Base-by-base conservation (phyloP, 1,139 yeast genomes). In the Blastobotrys illinoisensis region DNA sequence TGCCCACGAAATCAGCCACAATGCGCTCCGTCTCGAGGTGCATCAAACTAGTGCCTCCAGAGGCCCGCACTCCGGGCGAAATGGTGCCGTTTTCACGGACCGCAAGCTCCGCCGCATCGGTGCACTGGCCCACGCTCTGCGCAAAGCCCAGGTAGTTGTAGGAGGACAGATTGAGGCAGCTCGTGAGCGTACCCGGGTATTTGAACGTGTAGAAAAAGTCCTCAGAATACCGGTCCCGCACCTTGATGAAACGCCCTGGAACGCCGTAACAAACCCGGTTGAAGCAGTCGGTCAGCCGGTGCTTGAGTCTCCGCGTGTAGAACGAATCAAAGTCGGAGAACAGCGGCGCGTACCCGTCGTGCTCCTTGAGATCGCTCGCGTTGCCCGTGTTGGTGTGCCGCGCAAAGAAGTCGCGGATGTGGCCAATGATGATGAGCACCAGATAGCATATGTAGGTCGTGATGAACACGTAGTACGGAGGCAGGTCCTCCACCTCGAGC, bases 141-240 rank as follows among this genome's bases (percentile, higher is more conserved):
- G 97, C 99, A 74, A 95, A 93, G 0, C 99, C 99, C 59, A 93
- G 79, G 71, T 93, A 93, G 71, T 93, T 93, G 73, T 93, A 93
- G 1, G 96, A 86, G 1, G 96, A 85, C 60, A 95, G 78, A 67
- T 93, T 93, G 61, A 93, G 77, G 69, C 97, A 89, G 62, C 86
- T 86, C 9, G 81, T 79, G 4, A 85, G 77, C 14, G 83, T 78
- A 23, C 97, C 97, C 49, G 89, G 82, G 67, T 86, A 88, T 45
- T 80, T 77, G 68, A 80, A 88, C 61, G 75, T 75, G 61, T 70
- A 66, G 77, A 67, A 81, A 65, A 81, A 79, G 60, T 86, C 85
- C 47, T 77, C 75, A 14, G 91, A 78, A 45, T 77, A 75, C 62
- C 99, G 81, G 64, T 89, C 91, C 65, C 86, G 83, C 64, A 96